Evolutionary conservation across 1,284 basidiomycete species (phyloP), one percentile per base, ranked within the genome.

Genomic region (Ceratobasidium sp.): DNA sequence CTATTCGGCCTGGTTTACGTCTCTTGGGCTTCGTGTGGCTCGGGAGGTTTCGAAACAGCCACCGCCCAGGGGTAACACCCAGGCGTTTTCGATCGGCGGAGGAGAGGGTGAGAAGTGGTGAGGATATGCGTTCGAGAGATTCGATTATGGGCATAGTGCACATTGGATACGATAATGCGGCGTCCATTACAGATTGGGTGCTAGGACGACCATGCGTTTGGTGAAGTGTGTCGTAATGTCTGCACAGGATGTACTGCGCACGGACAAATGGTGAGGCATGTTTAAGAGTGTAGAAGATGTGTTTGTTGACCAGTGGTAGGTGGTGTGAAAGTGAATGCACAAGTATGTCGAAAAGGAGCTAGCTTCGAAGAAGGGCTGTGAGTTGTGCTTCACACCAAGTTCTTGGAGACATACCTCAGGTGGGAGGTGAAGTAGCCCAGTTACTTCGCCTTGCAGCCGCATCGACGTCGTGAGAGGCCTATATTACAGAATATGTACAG

Each of bases 331-430:
- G 4, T 10, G 55, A 71, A 23, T 59, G 39, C 14, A 32, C 43
- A 6, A 71, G 55, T 41, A 71, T 59, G 18, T 60, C 67, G 50
- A 59, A 71, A 10, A 71, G 67, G 34, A 71, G 67, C 67, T 71
- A 59, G 18, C 43, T 48, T 59, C 23, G 36, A 12, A 14, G 18
- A 26, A 58, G 45, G 48, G 30, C 4, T 48, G 60, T 62, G 16
- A 62, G 45, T 62, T 30, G 28, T 23, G 30, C 14, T 34, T 21
- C 16, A 10, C 39, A 16, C 28, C 12, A 18, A 5, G 1, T 14
- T n/a, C 9, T 48, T 18, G 6, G 28, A 10, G 12, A 59, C 67
- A 34, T 34, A 71, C 67, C 45, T 71, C 67, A 18, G 67, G 43
- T 12, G 67, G 67, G 14, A 71, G 45, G 36, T 59, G 52, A 2